Evolutionary conservation across 371 early-diverging fungal genomes (phyloP).

Genomic region (Mortierella sp.): DNA sequence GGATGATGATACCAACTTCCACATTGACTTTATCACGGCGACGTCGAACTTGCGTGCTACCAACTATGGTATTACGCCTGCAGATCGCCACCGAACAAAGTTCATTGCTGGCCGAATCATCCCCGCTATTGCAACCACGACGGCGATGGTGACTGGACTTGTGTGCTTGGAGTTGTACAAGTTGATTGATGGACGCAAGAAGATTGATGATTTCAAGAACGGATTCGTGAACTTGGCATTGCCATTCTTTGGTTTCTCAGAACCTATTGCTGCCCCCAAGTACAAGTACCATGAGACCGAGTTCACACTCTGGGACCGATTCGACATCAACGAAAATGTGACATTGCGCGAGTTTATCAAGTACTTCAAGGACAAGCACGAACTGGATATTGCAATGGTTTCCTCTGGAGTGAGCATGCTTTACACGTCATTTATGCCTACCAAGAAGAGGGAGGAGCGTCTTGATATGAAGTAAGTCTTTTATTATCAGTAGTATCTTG

Average conservation of each 20-base stretch:
- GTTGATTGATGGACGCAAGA: constrained; percentile 81
- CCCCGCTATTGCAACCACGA: constrained; percentile 99
- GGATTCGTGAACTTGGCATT: constrained; percentile 98
- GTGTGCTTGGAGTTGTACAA: constrained; percentile 99
- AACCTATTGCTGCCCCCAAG: constrained; percentile 93
- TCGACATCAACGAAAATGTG: constrained; percentile 89
- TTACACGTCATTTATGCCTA: constrained; percentile 89
- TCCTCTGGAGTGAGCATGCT: constrained; percentile 95
- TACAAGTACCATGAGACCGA: constrained; percentile 86
- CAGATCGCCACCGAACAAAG: constrained; percentile 97
- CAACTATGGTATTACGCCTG: constrained; percentile 95
- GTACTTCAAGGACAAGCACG: constrained; percentile 84
- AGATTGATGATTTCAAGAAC: constrained; percentile 97
- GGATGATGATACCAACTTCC: constrained; percentile 99
- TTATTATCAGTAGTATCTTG: constrained; percentile 16
- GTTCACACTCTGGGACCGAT: constrained; percentile 98
- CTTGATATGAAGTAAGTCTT: constrained; percentile 54
- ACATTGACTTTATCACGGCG: constrained; percentile 99
- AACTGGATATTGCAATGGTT: constrained; percentile 95
- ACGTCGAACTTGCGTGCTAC: constrained; percentile 97
- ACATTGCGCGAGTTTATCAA: constrained; percentile 93
- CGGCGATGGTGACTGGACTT: constrained; percentile 98
- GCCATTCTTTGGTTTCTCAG: constrained; percentile 99
- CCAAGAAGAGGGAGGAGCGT: constrained; percentile 89
- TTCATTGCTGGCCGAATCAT: constrained; percentile 99